Percentiles rank a stretch among this genome's conserved stretches.
phyloP scores from a whole-genome alignment of 1,284 basidiomycete species.

The Meripilus lineatus region DNA sequence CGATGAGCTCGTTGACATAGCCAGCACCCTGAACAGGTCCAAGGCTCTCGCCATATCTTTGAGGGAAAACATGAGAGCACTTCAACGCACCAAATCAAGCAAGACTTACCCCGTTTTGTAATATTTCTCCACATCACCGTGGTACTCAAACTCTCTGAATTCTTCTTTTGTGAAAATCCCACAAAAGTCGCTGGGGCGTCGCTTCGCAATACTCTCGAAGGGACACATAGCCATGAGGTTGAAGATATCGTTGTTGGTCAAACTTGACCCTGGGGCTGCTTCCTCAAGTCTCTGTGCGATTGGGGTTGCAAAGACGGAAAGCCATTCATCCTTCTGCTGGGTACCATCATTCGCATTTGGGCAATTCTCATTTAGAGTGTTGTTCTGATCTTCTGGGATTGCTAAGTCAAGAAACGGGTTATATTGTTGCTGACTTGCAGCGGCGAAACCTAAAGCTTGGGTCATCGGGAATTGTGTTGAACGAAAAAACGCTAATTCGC shows the following conservation, averaged over 20 bases:
- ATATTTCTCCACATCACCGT: constrained; percentile 71
- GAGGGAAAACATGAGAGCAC: not conserved
- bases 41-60: constrained; percentile 58
- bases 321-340: constrained; percentile 46
- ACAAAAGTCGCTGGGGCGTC: constrained; percentile 62
- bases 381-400: constrained; percentile 55
- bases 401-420: constrained; percentile 45
- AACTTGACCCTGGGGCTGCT: constrained; percentile 53
- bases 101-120: constrained; percentile 64
- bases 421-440: constrained; percentile 19
- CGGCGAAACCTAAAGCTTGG: constrained; percentile 45
- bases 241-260: constrained; percentile 52
- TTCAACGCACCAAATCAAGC: not conserved
- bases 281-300: constrained; percentile 57
- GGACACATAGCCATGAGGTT: constrained; percentile 72
- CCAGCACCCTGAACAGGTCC: constrained; percentile 77
- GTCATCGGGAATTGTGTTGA: not conserved
- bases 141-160: constrained; percentile 67
- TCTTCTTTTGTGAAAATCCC: constrained; percentile 56
- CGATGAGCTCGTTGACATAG: constrained; percentile 79
- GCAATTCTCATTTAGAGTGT: constrained; percentile 72
- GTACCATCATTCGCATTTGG: constrained; percentile 48
- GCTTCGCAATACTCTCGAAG: constrained; percentile 62
- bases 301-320: constrained; percentile 46
- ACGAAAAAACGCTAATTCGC: constrained; percentile 12